phyloP scores from a whole-genome alignment of 495 filamentous ascomycete genomes.

The Penicillium paradoxum region DNA sequence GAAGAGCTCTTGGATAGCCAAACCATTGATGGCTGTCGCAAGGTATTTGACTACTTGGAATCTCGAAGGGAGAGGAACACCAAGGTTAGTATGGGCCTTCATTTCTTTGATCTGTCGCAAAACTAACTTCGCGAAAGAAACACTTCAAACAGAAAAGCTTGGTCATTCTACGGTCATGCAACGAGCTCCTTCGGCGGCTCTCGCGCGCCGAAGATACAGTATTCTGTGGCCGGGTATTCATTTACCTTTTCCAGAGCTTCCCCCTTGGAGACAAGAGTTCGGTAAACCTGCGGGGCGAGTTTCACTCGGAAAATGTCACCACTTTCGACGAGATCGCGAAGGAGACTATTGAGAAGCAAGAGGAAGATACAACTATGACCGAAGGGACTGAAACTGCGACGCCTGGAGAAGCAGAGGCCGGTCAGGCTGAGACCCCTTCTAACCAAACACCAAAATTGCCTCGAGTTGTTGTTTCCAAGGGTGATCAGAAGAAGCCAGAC shows the following conservation, averaged over 20 bases:
- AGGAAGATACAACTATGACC: constrained; percentile 57
- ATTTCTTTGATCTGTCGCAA: neutral
- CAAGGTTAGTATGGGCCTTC: constrained; percentile 40
- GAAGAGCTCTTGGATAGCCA: constrained; percentile 96
- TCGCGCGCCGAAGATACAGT: constrained; percentile 94
- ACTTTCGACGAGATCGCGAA: constrained; percentile 61
- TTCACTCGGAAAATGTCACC: constrained; percentile 92
- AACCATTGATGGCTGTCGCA: constrained; percentile 83
- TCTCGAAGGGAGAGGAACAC: constrained; percentile 84
- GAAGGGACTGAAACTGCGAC: constrained; percentile 44
- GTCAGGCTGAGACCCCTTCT: constrained; percentile 7
- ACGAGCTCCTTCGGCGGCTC: constrained; percentile 85
- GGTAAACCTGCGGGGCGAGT: constrained; percentile 94
- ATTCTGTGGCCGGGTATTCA: constrained; percentile 94
- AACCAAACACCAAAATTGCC: constrained; percentile 25
- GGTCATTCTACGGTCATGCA: constrained; percentile 85
- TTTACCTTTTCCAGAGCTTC: constrained; percentile 97
- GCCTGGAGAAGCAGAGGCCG: constrained; percentile 19
- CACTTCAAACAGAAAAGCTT: constrained; percentile 80
- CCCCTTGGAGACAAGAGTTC: constrained; percentile 93
- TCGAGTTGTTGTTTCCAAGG: constrained; percentile 51
- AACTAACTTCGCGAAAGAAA: constrained; percentile 43
- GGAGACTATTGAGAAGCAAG: constrained; percentile 23
- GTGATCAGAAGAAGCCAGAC: constrained; percentile 39
- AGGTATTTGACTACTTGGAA: constrained; percentile 89